Evolutionary conservation across 208 protist genomes (phyloP).

Genomic region (Pavlovales sp.): DNA sequence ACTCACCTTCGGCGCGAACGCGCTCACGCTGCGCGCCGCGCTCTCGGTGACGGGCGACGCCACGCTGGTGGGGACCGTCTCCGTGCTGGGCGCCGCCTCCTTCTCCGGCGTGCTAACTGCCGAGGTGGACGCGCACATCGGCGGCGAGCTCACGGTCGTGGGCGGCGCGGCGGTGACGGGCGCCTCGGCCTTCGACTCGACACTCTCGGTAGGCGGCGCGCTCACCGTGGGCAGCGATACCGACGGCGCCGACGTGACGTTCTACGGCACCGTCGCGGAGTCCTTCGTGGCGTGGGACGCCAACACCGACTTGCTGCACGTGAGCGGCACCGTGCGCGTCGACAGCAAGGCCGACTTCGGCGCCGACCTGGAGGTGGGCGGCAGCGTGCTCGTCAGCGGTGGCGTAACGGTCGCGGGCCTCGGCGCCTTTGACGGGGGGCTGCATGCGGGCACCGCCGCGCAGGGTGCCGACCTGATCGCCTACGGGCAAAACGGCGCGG

Average conservation of each 20-base stretch:
- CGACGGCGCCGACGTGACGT: too few relatives aligned
- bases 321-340: not conserved
- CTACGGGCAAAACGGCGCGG: not conserved
- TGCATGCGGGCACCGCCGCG: too few relatives aligned
- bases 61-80: not conserved
- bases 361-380: too few relatives aligned
- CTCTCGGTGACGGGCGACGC: not conserved
- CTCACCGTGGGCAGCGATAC: not conserved
- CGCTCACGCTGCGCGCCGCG: not conserved
- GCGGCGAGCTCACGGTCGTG: not conserved
- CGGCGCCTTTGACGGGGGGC: too few relatives aligned
- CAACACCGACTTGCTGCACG: not conserved
- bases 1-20: not conserved
- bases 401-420: too few relatives aligned
- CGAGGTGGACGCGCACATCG: not conserved
- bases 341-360: too few relatives aligned
- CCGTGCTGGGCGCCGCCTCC: too few relatives aligned
- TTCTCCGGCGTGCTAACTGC: not conserved
- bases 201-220: not conserved
- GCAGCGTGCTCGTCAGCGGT: too few relatives aligned
- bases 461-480: not conserved
- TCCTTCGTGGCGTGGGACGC: too few relatives aligned
- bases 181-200: not conserved
- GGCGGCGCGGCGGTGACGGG: not conserved
- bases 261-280: not conserved